These are phyloP conservation scores for Rhizophlyctis rosea DNA, from an alignment of 192 early-diverging fungal species.

Conservation along the genomic window DNA sequence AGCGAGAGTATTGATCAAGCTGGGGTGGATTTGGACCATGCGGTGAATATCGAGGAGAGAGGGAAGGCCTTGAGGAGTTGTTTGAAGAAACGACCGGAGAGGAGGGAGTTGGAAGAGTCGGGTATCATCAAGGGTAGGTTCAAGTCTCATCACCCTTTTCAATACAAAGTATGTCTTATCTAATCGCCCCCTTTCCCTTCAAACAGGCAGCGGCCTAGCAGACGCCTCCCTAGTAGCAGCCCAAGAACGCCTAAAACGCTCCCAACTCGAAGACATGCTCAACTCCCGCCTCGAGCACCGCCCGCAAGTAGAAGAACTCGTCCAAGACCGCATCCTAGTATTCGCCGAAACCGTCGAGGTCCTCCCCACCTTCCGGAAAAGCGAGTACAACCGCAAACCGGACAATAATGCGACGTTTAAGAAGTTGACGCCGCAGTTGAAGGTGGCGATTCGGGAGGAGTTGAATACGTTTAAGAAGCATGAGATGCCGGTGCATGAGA, in stretches of 20 bases:
- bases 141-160: too few species aligned
- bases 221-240: slow-evolving; percentile 41
- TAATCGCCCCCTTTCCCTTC: too few species aligned
- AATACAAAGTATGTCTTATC: too few species aligned
- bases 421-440: slow-evolving; percentile 79
- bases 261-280: slow-evolving; percentile 43
- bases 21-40: slow-evolving; percentile 22
- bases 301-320: slow-evolving; percentile 45
- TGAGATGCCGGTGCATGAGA: slow-evolving; percentile 67
- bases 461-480: slow-evolving; percentile 90
- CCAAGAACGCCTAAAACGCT: slow-evolving; percentile 41
- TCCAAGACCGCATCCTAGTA: slow-evolving; percentile 28
- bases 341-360: slow-evolving; percentile 60
- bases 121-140: slow-evolving; percentile 49
- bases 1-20: background rate
- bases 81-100: slow-evolving; percentile 52
- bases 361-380: slow-evolving; percentile 55
- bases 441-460: slow-evolving; percentile 87
- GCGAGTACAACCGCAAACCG: slow-evolving; percentile 84
- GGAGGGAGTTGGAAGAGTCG: slow-evolving; percentile 42
- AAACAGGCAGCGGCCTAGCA: slow-evolving; percentile 22
- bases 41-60: slow-evolving; percentile 31
- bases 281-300: slow-evolving; percentile 46
- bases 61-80: slow-evolving; percentile 35
- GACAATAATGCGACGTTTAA: slow-evolving; percentile 76